Base-by-base conservation (phyloP, 495 filamentous ascomycete genomes). In the Penicillium longicatenatum region DNA sequence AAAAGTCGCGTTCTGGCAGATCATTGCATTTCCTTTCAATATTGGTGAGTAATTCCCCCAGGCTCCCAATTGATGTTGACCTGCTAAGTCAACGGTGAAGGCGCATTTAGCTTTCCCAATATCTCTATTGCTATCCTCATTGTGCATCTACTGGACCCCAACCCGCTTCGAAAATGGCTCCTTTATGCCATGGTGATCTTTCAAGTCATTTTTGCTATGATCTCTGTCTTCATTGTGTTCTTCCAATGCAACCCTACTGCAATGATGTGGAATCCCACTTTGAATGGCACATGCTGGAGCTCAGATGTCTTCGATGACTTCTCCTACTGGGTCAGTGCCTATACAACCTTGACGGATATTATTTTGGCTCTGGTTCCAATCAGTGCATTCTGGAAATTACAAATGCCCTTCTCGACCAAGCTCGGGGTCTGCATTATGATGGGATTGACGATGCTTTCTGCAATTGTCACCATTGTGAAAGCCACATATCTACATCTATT, bases 351-450 rank as follows among this genome's bases (percentile, higher is more conserved):
- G 24, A 67, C 64, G 16, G 67, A 70, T 22, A 65, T 70, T 39
- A 43, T 70, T n/a, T 49, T 70, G 29, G 67, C 67, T 3, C 14
- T 63, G 12, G 60, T 68, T 35, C 67, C 67, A n/a, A 65, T 65
- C 50, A 21, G 41, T 19, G 62, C 50, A 17, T 65, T 65, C 22
- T 70, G 65, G 62, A 70, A 64, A 29, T 43, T 70, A 31, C 62
- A 70, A 20, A 63, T 70, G 62, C 59, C 50, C 6, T 26, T 22
- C 9, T 63, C 62, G 21, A 68, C 57, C 8, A 68, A 61, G 33
- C 8, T 63, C 22, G 44, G 54, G 1, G 52, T 65, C n/a, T 65
- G 65, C 49, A 52, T 68, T 20, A 65, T 68, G 62, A 65, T 65
- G 65, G 65, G 65, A 9, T 59, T 68, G 31, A 68, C 65, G 2